phyloP scores from a whole-genome alignment of 345 rosid species.

The Citropsis articulata region DNA sequence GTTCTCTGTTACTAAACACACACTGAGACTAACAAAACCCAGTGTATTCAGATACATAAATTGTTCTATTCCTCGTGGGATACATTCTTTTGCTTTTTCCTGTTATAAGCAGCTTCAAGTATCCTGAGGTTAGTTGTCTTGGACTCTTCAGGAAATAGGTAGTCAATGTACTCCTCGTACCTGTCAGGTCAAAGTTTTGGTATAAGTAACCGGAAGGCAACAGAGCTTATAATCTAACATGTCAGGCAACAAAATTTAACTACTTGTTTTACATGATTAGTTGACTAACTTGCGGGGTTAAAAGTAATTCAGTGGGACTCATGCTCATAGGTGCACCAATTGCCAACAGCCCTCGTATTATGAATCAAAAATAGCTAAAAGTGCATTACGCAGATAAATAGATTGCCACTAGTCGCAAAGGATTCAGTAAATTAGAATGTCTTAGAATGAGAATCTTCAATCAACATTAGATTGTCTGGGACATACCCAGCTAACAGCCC shows the following conservation, averaged over 20 bases:
- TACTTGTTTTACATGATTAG: neutral
- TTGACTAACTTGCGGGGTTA: neutral
- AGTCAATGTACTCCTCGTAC: constrained; percentile 68
- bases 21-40: neutral
- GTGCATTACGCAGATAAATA: neutral
- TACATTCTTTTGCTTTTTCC: constrained; percentile 69
- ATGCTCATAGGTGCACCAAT: neutral
- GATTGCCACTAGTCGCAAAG: neutral
- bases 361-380: neutral
- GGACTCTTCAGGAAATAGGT: constrained; percentile 76
- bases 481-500: constrained; percentile 66
- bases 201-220: neutral
- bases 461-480: neutral
- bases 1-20: neutral
- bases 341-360: neutral
- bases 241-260: neutral
- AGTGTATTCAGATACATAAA: neutral
- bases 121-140: constrained; percentile 60
- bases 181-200: constrained; percentile 32
- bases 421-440: neutral
- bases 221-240: neutral
- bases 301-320: neutral
- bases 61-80: constrained; percentile 34
- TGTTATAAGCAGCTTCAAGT: constrained; percentile 69
- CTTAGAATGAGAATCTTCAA: neutral